Percentiles rank a stretch among this genome's conserved stretches.
phyloP scores from a whole-genome alignment of 148 eudicot genomes.

The Heliosperma pusillum region DNA sequence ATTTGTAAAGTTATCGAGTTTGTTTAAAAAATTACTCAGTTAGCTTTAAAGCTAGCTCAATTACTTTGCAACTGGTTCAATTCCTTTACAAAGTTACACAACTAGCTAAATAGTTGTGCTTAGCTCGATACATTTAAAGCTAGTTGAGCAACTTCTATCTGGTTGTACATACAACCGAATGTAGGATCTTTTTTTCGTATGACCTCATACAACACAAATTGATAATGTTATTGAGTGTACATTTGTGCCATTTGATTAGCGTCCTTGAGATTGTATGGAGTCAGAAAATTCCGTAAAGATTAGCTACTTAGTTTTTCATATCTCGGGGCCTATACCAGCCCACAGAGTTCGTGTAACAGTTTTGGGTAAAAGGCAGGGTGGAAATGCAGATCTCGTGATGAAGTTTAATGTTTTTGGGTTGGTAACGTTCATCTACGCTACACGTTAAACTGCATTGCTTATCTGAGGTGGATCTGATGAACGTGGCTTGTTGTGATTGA shows the following conservation, averaged over 20 bases:
- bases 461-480: background rate
- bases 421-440: background rate
- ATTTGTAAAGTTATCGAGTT: too few relatives aligned
- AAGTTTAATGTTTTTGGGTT: background rate
- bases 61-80: too few relatives aligned
- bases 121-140: too few relatives aligned
- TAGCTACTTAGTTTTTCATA: background rate
- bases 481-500: background rate
- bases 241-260: background rate
- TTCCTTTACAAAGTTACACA: too few relatives aligned
- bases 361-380: background rate
- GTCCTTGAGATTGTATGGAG: background rate
- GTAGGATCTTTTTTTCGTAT: too few relatives aligned
- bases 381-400: background rate
- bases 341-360: background rate
- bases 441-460: background rate
- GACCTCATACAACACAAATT: background rate
- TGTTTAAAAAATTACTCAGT: too few relatives aligned
- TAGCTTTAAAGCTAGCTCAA: too few relatives aligned
- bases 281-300: background rate
- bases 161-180: too few relatives aligned
- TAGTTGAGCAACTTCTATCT: too few relatives aligned
- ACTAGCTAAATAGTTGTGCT: too few relatives aligned
- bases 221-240: background rate
- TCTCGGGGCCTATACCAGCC: background rate